Evolutionary conservation across 1,284 basidiomycete species (phyloP), one percentile per base, ranked within the genome.

Genomic region (Apiotrichum domesticum): DNA sequence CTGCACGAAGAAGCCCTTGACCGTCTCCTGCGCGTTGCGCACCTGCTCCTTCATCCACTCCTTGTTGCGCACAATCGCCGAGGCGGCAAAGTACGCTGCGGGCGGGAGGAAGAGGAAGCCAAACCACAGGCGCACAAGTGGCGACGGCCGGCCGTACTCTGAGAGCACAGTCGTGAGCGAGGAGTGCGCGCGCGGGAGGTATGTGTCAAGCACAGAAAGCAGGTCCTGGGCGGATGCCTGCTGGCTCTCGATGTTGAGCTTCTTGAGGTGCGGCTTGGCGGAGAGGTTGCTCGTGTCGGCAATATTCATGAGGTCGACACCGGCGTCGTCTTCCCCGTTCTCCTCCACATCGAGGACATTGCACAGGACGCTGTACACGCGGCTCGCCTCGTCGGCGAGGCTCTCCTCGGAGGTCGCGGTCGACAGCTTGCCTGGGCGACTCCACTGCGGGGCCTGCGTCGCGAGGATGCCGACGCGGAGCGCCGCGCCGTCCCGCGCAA

Each of bases 1-100:
- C 52, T 86, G 87, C 32, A 83, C 78, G 65, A 92, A 79, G 74
- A 98, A 96, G 0, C 86, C 86, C 44, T 78, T 78, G 6, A 84
- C 65, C 0, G 93, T 95, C 66, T 88, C 85, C 49, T 80, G 73
- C 0, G 84, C 81, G 59, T 89, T 86, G n/a, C 64, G 64, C 2
- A 82, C 79, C 54, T 88, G 78, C 52, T 85, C 80, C 29, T 65
- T 57, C 58, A 79, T 66, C 66, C 74, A 77, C 40, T 68, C 66
- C 57, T 73, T 73, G 59, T 77, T 75, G n/a, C 63, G 57, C 3
- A 62, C 60, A 6, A 73, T 51, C 1, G 65, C 46, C 1, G 61
- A 58, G 3, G 61, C 57, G 11, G 63, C 61, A 33, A 64, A 56
- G 59, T 66, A 68, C 2, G 69, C 33, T 0, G 69, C 61, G 0